A percentile compares a stretch with the other conserved stretches of the same genome.
Evolutionary conservation across 345 rosid genomes (phyloP).

Genomic region (Limnanthes douglasii): DNA sequence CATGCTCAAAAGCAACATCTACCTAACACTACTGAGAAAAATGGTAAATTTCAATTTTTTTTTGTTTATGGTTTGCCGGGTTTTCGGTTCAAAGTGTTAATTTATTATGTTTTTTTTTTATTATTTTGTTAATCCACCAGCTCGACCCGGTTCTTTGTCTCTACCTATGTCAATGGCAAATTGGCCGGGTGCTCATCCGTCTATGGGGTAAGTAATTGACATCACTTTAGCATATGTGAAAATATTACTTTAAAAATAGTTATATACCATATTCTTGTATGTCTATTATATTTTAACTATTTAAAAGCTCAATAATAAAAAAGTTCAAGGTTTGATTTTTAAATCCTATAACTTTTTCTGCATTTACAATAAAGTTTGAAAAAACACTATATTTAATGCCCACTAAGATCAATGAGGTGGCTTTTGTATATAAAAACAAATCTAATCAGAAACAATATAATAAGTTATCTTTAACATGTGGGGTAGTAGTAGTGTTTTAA

Average conservation of each 20-base stretch:
- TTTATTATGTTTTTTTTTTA: neutral
- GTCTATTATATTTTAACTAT: slow-evolving; percentile 3
- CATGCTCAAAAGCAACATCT: slow-evolving; percentile 37
- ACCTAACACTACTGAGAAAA: slow-evolving; percentile 31
- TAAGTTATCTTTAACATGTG: no score
- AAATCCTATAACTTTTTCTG: no score
- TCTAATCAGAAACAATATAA: no score
- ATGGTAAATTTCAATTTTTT: slow-evolving; percentile 16
- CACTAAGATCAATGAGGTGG: no score
- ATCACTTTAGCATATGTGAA: no score
- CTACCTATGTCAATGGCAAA: slow-evolving; percentile 65
- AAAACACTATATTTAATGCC: no score
- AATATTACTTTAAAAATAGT: neutral
- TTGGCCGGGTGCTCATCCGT: slow-evolving; percentile 96
- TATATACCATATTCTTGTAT: neutral
- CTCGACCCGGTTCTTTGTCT: slow-evolving; percentile 43
- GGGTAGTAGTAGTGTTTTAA: no score
- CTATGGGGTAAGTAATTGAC: slow-evolving; percentile 93
- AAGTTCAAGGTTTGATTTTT: no score
- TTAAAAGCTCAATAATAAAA: slow-evolving; percentile 10
- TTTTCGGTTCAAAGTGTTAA: neutral
- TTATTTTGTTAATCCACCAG: slow-evolving; percentile 23
- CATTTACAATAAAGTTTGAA: no score
- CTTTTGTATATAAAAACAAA: no score
- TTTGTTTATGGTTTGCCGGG: neutral